phyloP scores from a whole-genome alignment of 169 alveolate species.

The Plasmodium ovale region DNA sequence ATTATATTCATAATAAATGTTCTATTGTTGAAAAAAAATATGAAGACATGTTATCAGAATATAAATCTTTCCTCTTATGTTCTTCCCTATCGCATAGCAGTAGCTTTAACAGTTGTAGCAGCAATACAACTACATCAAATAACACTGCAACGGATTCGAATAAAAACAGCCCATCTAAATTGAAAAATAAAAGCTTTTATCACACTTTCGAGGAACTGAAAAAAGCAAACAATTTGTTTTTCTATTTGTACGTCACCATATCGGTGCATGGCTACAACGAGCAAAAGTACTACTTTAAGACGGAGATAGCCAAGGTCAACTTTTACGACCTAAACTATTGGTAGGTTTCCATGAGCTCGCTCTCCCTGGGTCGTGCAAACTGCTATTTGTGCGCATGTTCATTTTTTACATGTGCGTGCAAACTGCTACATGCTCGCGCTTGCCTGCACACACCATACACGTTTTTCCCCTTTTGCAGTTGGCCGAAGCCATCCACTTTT shows the following conservation, averaged over 20 bases:
- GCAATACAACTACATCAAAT: conserved; percentile 65
- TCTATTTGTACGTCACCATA: conserved; percentile 66
- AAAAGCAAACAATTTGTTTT: conserved; percentile 74
- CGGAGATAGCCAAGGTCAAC: conserved; percentile 76
- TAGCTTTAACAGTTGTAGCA: conserved; percentile 74
- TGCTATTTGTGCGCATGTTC: not conserved
- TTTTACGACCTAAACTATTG: conserved; percentile 74
- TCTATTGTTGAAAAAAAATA: conserved; percentile 60
- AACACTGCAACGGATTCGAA: conserved; percentile 34
- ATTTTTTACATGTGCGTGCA: not conserved
- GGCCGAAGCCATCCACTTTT: conserved; percentile 75
- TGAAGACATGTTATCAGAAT: conserved; percentile 76
- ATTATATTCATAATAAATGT: conserved; percentile 64
- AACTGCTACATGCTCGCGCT: not conserved
- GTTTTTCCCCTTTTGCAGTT: conserved; percentile 18
- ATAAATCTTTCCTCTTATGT: conserved; percentile 69
- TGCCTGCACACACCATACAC: not conserved
- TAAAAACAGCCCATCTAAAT: conserved; percentile 38
- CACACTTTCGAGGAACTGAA: conserved; percentile 74
- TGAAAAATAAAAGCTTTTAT: conserved; percentile 41
- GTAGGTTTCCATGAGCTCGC: conserved; percentile 5
- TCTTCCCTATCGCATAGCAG: conserved; percentile 76
- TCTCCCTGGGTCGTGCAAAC: not conserved
- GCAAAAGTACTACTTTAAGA: conserved; percentile 69
- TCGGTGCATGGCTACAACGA: conserved; percentile 75